Conservation (phyloP, 2,329 filamentous ascomycete species). For the Aspergillus sclerotialis region DNA sequence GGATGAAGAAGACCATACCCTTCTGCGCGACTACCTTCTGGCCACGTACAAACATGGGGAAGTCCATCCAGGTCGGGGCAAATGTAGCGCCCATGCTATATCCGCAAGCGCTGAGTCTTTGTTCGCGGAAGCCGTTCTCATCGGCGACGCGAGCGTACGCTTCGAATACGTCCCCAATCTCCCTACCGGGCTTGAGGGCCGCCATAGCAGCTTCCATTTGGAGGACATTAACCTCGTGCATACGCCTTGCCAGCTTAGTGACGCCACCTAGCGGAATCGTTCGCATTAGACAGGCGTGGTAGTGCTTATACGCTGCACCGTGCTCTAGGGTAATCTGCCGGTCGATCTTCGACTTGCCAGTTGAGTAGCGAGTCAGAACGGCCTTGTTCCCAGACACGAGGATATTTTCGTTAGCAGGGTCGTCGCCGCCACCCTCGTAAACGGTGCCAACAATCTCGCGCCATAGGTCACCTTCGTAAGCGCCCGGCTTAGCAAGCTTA, state of each 20-base stretch:
- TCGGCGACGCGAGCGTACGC: slow-evolving; percentile 24
- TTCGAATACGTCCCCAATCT: slow-evolving; percentile 21
- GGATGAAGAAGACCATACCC: slow-evolving; percentile 29
- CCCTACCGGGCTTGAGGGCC: slow-evolving; percentile 19
- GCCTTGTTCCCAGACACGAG: slow-evolving; percentile 28
- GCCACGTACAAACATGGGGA: slow-evolving; percentile 13
- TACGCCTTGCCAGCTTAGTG: slow-evolving; percentile 19
- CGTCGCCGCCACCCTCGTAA: slow-evolving; percentile 30
- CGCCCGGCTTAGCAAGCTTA: slow-evolving; percentile 28
- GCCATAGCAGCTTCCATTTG: slow-evolving; percentile 21
- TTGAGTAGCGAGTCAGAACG: slow-evolving; percentile 26
- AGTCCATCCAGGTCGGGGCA: slow-evolving; percentile 16
- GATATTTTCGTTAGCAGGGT: slow-evolving; percentile 29
- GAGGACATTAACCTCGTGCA: slow-evolving; percentile 20
- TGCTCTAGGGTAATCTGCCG: slow-evolving; percentile 27
- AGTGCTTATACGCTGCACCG: slow-evolving; percentile 28
- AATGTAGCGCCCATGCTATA: slow-evolving; percentile 25
- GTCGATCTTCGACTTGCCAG: slow-evolving; percentile 23
- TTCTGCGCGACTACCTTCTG: slow-evolving; percentile 13
- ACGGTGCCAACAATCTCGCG: slow-evolving; percentile 27
- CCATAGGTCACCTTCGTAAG: slow-evolving; percentile 30
- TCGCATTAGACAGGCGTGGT: slow-evolving; percentile 27
- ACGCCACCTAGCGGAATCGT: slow-evolving; percentile 24
- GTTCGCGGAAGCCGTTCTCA: slow-evolving; percentile 24
- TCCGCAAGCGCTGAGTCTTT: slow-evolving; percentile 23